These are phyloP conservation scores for Arachis monticola DNA, from an alignment of 331 rosid genomes.

Conservation along the genomic window DNA sequence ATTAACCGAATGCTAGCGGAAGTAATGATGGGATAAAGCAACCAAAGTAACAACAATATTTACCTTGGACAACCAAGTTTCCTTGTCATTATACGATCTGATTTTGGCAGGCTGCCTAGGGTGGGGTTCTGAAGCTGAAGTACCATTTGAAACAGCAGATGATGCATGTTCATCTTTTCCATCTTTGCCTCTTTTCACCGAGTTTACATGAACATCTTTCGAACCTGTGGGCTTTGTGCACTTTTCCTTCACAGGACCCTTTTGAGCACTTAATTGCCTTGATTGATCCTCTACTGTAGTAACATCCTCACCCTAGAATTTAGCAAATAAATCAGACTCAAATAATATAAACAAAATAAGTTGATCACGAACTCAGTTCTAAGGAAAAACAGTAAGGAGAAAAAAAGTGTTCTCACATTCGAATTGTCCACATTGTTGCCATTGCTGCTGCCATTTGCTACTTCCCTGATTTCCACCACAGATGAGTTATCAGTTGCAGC, in stretches of 20 bases:
- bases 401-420: constrained; percentile 50
- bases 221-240: constrained; percentile 55
- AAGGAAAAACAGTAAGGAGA: not conserved
- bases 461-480: constrained; percentile 55
- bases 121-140: constrained; percentile 49
- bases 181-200: constrained; percentile 56
- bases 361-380: constrained; percentile 18
- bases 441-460: constrained; percentile 41
- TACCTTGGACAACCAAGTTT: constrained; percentile 61
- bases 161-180: constrained; percentile 59
- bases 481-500: constrained; percentile 46
- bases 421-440: constrained; percentile 53
- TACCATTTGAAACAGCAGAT: constrained; percentile 70
- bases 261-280: constrained; percentile 48
- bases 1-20: not conserved
- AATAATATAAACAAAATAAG: not conserved
- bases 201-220: constrained; percentile 47
- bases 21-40: constrained; percentile 20
- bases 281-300: constrained; percentile 41
- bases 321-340: constrained; percentile 26
- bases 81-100: constrained; percentile 52
- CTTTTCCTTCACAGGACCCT: constrained; percentile 61
- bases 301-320: constrained; percentile 57
- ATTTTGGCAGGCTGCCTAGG: constrained; percentile 59
- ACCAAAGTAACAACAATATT: constrained; percentile 37